These are phyloP conservation scores for Psidium guajava DNA, from an alignment of 345 rosid species.

Conservation along the genomic window DNA sequence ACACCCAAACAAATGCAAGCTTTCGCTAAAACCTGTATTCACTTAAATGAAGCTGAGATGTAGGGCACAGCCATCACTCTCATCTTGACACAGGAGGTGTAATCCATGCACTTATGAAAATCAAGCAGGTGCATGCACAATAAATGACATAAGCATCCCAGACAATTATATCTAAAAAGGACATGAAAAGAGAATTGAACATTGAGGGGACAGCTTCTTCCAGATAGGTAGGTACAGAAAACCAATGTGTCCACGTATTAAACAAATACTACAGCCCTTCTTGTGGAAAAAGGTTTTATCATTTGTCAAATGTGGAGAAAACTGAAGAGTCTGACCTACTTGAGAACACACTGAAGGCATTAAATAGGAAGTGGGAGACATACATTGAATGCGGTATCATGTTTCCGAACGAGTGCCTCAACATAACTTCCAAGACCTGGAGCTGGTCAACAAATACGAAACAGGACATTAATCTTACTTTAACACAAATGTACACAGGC, in stretches of 20 bases:
- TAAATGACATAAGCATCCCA: neutral
- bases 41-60: neutral
- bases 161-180: neutral
- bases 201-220: neutral
- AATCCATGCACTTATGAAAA: neutral
- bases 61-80: neutral
- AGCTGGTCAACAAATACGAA: slow-evolving; percentile 39
- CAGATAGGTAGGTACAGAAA: neutral
- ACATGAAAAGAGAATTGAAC: neutral
- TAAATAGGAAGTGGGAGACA: neutral
- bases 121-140: neutral
- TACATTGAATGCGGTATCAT: slow-evolving; percentile 86
- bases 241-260: neutral
- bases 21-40: neutral
- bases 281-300: neutral
- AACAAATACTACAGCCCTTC: neutral
- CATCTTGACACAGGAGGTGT: neutral
- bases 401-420: slow-evolving; percentile 85
- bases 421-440: slow-evolving; percentile 95
- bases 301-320: neutral
- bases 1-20: neutral
- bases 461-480: neutral
- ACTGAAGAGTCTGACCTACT: neutral
- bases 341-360: neutral
- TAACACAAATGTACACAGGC: neutral